Conservation (phyloP, 2,329 filamentous ascomycete species). For the Cercospora canescens region DNA sequence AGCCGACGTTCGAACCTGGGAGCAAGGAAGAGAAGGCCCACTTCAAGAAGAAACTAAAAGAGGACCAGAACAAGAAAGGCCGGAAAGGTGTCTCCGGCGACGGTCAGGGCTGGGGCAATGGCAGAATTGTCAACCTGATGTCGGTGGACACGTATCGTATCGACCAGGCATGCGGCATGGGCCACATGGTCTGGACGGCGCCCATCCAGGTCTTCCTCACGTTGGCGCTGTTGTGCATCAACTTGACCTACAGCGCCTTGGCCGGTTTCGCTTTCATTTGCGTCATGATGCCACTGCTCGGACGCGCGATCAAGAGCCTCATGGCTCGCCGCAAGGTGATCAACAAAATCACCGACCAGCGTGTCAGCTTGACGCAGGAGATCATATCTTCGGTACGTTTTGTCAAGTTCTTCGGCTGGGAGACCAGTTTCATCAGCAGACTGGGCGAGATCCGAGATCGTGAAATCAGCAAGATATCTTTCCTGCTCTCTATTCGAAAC, state of each 20-base stretch:
- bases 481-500: slow-evolving; percentile 79
- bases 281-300: slow-evolving; percentile 74
- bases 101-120: slow-evolving; percentile 86
- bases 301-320: slow-evolving; percentile 72
- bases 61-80: slow-evolving; percentile 43
- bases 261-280: slow-evolving; percentile 83
- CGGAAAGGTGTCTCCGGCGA: slow-evolving; percentile 61
- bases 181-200: slow-evolving; percentile 88
- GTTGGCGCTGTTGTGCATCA: slow-evolving; percentile 77
- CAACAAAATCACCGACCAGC: slow-evolving; percentile 91
- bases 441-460: slow-evolving; percentile 70
- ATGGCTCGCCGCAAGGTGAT: slow-evolving; percentile 75
- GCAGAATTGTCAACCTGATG: slow-evolving; percentile 90
- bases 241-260: slow-evolving; percentile 85
- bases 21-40: slow-evolving; percentile 53
- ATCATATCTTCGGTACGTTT: slow-evolving; percentile 89
- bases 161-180: slow-evolving; percentile 82
- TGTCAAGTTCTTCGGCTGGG: slow-evolving; percentile 97
- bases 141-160: slow-evolving; percentile 92
- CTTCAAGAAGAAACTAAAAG: slow-evolving; percentile 46
- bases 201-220: slow-evolving; percentile 78
- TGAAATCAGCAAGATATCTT: slow-evolving; percentile 83
- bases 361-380: slow-evolving; percentile 88
- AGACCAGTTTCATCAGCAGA: slow-evolving; percentile 78
- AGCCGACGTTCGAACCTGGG: slow-evolving; percentile 46